Evolutionary conservation across 768 basidiomycete species (phyloP).

Genomic region (Lanmaoa pseudosensibilis): DNA sequence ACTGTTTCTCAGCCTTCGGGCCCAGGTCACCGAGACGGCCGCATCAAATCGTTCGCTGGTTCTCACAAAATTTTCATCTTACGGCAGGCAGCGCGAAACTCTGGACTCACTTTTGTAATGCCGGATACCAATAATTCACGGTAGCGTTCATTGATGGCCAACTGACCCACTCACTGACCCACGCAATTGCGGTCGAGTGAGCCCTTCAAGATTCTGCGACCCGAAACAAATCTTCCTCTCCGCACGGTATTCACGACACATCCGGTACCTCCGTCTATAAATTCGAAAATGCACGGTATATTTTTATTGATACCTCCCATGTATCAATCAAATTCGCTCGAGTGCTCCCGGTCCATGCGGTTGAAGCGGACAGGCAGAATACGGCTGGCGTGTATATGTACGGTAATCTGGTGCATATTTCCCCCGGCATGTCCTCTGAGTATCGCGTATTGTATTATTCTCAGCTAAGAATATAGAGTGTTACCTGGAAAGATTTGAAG

Average conservation of each 20-base stretch:
- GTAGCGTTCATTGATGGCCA: neutral
- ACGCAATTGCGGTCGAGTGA: no score
- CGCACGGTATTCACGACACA: neutral
- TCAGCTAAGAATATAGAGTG: neutral
- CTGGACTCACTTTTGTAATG: no score
- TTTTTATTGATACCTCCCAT: neutral
- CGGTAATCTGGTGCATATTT: neutral
- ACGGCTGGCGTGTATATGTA: neutral
- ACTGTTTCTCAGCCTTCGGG: neutral
- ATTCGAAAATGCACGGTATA: neutral
- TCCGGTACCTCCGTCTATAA: neutral
- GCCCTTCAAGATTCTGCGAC: no score
- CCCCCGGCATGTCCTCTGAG: neutral
- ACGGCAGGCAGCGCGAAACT: slow-evolving; percentile 3
- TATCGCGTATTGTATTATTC: neutral
- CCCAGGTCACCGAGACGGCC: neutral
- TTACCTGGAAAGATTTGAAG: neutral
- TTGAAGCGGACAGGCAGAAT: neutral
- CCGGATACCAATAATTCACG: no score
- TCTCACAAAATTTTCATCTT: slow-evolving; percentile 1
- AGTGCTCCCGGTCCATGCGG: neutral
- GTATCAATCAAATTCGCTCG: neutral
- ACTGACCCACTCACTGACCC: neutral
- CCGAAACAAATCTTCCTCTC: neutral
- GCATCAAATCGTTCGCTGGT: neutral